Conservation (phyloP, 805 yeast genomes). For the Wickerhamiella dianesei region DNA sequence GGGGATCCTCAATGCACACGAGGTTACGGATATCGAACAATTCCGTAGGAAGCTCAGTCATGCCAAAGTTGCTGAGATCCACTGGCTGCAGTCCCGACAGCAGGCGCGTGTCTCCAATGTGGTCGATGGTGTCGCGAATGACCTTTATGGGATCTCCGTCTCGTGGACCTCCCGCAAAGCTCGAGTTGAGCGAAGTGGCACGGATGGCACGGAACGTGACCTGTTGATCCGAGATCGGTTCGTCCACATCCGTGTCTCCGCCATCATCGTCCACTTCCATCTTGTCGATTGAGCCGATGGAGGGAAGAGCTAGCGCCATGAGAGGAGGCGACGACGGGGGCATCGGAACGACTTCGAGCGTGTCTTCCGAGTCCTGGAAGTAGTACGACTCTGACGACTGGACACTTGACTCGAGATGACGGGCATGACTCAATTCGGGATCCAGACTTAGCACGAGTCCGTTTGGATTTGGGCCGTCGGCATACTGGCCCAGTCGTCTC, state of each 20-base stretch:
- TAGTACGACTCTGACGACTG: neutral
- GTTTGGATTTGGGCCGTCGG: neutral
- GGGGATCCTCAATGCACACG: slow-evolving; percentile 16
- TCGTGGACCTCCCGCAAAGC: neutral
- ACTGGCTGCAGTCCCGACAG: neutral
- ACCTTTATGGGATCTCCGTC: neutral
- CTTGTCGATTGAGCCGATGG: neutral
- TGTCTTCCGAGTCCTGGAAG: slow-evolving; percentile 1
- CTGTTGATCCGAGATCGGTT: neutral
- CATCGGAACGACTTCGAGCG: neutral
- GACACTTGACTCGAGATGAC: neutral
- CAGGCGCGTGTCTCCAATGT: neutral
- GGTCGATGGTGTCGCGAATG: neutral
- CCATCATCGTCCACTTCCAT: slow-evolving; percentile 3
- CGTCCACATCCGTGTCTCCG: slow-evolving; percentile 6
- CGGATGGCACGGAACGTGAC: neutral
- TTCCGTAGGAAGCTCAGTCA: slow-evolving; percentile 25
- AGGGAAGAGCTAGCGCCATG: neutral
- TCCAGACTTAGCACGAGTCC: neutral
- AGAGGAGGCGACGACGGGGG: slow-evolving; percentile 15
- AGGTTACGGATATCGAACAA: slow-evolving; percentile 24
- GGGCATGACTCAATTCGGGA: neutral
- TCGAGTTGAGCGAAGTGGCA: neutral
- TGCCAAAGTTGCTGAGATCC: slow-evolving; percentile 16
- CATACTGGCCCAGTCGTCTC: neutral